A percentile compares a stretch with the other conserved stretches of the same genome.
These are phyloP conservation scores for Ophiostoma australiae DNA, from an alignment of 2,329 filamentous ascomycete genomes.

Conservation along the genomic window DNA sequence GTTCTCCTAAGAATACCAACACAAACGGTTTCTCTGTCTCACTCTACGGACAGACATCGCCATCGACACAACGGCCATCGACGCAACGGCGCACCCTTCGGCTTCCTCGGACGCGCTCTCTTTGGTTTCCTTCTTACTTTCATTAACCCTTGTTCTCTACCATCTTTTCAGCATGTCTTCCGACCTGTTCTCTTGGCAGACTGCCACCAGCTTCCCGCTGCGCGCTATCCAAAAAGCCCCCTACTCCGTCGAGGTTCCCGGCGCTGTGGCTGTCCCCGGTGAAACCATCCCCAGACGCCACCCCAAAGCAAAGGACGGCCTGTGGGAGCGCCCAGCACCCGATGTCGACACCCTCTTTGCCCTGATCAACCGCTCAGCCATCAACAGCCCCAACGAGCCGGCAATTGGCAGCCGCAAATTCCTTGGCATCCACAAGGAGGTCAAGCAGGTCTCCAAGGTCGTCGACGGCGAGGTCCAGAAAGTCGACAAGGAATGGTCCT, in stretches of 20 bases:
- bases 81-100: background rate
- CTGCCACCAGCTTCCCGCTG: slow-evolving; percentile 43
- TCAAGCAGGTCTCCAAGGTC: slow-evolving; percentile 84
- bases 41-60: background rate
- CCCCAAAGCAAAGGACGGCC: slow-evolving; percentile 62
- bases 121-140: background rate
- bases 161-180: background rate
- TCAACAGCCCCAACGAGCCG: slow-evolving; percentile 56
- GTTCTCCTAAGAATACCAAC: background rate
- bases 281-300: slow-evolving; percentile 82
- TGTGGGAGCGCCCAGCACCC: slow-evolving; percentile 60
- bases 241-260: slow-evolving; percentile 68
- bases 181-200: background rate
- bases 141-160: background rate
- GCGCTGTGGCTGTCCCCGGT: slow-evolving; percentile 63
- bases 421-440: slow-evolving; percentile 73
- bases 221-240: slow-evolving; percentile 63
- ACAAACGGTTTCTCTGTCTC: background rate
- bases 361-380: slow-evolving; percentile 65
- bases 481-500: slow-evolving; percentile 88
- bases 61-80: background rate
- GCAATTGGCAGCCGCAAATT: slow-evolving; percentile 69
- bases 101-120: background rate
- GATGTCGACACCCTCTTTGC: slow-evolving; percentile 75
- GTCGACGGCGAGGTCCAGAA: slow-evolving; percentile 73